Base-by-base conservation (phyloP, 495 filamentous ascomycete genomes). In the Daldinia grandis region DNA sequence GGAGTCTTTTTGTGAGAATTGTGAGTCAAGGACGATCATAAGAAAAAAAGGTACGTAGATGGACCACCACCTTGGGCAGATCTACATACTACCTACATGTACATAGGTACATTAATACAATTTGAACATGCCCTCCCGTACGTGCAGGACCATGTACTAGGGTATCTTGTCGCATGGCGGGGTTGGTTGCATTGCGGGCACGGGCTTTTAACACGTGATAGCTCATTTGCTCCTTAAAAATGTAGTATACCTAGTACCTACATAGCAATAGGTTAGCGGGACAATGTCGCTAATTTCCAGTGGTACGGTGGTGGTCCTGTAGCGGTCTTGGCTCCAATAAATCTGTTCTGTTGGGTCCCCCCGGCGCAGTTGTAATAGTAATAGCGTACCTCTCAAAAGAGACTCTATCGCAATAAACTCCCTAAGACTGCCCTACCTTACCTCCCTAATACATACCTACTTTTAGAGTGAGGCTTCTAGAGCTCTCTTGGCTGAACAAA, bases 281-380 rank as follows among this genome's bases (percentile, higher is more conserved):
- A 59, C 56, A 40, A 64, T 50, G 67, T 38, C 61, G 53, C 67
- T 70, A 64, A 70, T 70, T 70, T 64, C 61, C 67, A 70, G 67
- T 51, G 51, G 66, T 68, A 58, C 66, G 58, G 66, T 49, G 58
- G 28, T 68, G 57, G 47, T 49, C 55, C 30, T 37, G 57, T 42
- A 38, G 28, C 62, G 49, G 33, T 68, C 57, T 67, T 67, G 64
- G 64, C 64, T 54, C 64, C 64, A 67, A 67, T 67, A 54, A 37
- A 55, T 47, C 8, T 54, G 12, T 67, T 61, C 47, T 67, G 57
- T 67, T 67, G 64, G 59, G 64, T 37, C 51, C 31, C 51, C 31
- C 49, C 14, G 28, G 58, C 27, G 19, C 31, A 53, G 12, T 25
- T 28, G 49, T 30, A 27, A 12, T 50, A n/a, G n/a, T n/a, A n/a